These are phyloP conservation scores for Corniculantispora saksenae DNA, from an alignment of 2,329 filamentous ascomycete genomes.

Conservation along the genomic window DNA sequence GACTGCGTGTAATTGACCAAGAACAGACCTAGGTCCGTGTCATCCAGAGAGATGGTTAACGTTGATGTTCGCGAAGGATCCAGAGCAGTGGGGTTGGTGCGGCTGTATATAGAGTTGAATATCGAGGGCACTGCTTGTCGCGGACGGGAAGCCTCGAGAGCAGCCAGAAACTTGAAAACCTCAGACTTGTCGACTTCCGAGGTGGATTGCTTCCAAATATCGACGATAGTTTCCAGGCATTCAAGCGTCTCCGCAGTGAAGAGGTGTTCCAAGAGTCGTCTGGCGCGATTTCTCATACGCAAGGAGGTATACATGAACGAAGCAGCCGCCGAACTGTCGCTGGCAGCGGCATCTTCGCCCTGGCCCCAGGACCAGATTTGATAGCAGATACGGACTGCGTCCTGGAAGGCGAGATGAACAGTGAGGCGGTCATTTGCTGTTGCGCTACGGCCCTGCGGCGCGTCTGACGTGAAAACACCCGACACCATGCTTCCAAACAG, in stretches of 20 bases:
- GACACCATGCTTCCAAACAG: slow-evolving; percentile 96
- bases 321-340: slow-evolving; percentile 69
- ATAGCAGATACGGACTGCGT: slow-evolving; percentile 89
- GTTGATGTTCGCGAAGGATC: slow-evolving; percentile 82
- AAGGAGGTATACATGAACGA: slow-evolving; percentile 91
- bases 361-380: slow-evolving; percentile 93
- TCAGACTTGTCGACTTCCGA: slow-evolving; percentile 55
- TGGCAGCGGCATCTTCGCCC: slow-evolving; percentile 55
- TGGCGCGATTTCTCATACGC: slow-evolving; percentile 84
- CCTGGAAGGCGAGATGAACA: slow-evolving; percentile 93
- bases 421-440: slow-evolving; percentile 94
- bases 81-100: slow-evolving; percentile 80
- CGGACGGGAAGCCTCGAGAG: slow-evolving; percentile 85
- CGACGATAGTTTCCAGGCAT: slow-evolving; percentile 87
- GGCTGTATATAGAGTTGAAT: slow-evolving; percentile 94
- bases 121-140: slow-evolving; percentile 90
- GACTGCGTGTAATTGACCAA: slow-evolving; percentile 87
- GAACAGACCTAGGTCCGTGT: slow-evolving; percentile 84
- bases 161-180: slow-evolving; percentile 84
- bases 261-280: slow-evolving; percentile 86
- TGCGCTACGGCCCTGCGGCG: slow-evolving; percentile 72
- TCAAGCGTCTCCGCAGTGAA: slow-evolving; percentile 91
- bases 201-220: slow-evolving; percentile 69
- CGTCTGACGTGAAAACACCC: slow-evolving; percentile 81
- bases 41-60: slow-evolving; percentile 79